Percentiles rank a stretch among this genome's conserved stretches.
Evolutionary conservation across 179 eudicot species (phyloP).

Genomic region (Amaranthus tricolor): DNA sequence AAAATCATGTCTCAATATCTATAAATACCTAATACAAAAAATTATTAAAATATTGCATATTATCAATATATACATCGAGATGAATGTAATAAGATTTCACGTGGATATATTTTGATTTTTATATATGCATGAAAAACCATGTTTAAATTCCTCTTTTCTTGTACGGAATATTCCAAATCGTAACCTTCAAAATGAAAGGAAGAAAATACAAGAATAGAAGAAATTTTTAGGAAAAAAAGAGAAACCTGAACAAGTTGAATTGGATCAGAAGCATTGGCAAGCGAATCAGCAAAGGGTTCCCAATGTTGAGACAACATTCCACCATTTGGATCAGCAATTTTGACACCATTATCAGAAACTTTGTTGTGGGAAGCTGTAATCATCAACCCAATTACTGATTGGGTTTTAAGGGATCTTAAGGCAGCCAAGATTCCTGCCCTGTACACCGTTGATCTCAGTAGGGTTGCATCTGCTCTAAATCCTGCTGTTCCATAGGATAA

Average conservation of each 20-base stretch:
- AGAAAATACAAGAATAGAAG: neutral
- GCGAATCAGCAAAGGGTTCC: slow-evolving; percentile 91
- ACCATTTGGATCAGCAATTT: slow-evolving; percentile 79
- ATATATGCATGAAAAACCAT: too few relatives aligned
- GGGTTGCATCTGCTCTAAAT: slow-evolving; percentile 72
- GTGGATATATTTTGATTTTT: too few relatives aligned
- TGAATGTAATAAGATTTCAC: too few relatives aligned
- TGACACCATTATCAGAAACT: slow-evolving; percentile 86
- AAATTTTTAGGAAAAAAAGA: neutral
- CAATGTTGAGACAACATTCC: slow-evolving; percentile 81
- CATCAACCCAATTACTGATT: slow-evolving; percentile 76
- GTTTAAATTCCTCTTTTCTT: too few relatives aligned
- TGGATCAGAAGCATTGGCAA: slow-evolving; percentile 66
- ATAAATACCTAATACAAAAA: too few relatives aligned
- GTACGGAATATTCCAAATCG: neutral
- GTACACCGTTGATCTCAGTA: slow-evolving; percentile 65
- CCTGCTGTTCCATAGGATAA: slow-evolving; percentile 91
- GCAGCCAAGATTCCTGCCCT: slow-evolving; percentile 84
- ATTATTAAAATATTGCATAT: too few relatives aligned
- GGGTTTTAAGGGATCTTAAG: slow-evolving; percentile 62
- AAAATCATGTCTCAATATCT: too few relatives aligned
- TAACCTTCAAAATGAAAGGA: neutral
- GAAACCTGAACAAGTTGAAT: slow-evolving; percentile 54
- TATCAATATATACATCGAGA: too few relatives aligned
- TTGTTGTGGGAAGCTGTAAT: slow-evolving; percentile 94